A percentile compares a stretch with the other conserved stretches of the same genome.
Evolutionary conservation across 345 rosid genomes (phyloP).

Genomic region (Theobroma cacao): DNA sequence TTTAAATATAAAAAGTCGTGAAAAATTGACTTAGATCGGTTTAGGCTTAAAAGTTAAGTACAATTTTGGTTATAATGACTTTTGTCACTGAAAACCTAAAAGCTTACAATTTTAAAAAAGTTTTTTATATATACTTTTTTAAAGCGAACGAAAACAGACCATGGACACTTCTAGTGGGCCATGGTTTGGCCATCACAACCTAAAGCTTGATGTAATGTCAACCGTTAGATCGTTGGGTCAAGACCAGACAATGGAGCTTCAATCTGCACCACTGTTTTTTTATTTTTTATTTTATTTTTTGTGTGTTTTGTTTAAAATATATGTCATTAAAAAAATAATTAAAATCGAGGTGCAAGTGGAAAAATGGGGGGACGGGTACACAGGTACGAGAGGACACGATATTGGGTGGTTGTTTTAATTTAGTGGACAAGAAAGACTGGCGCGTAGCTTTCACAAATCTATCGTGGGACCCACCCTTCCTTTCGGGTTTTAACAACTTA

Average conservation of each 20-base stretch:
- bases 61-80: too few species aligned
- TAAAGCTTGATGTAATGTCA: neutral
- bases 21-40: too few species aligned
- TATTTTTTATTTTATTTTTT: too few species aligned
- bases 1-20: too few species aligned
- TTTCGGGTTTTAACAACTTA: neutral
- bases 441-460: conserved; percentile 22
- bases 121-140: too few species aligned
- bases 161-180: too few species aligned
- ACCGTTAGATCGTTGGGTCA: conserved; percentile 6
- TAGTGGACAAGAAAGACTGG: conserved; percentile 20
- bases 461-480: neutral
- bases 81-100: too few species aligned
- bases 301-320: neutral
- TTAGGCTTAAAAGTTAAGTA: too few species aligned
- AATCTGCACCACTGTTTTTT: conserved; percentile 6
- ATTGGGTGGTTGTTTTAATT: neutral
- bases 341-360: neutral
- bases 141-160: too few species aligned
- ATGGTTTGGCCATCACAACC: too few species aligned
- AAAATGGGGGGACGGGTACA: neutral
- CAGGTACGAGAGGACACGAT: neutral
- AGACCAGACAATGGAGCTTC: neutral
- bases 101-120: too few species aligned
- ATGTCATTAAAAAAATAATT: neutral